Base-by-base conservation (phyloP, 768 basidiomycete species). In the Gyrodon lividus region DNA sequence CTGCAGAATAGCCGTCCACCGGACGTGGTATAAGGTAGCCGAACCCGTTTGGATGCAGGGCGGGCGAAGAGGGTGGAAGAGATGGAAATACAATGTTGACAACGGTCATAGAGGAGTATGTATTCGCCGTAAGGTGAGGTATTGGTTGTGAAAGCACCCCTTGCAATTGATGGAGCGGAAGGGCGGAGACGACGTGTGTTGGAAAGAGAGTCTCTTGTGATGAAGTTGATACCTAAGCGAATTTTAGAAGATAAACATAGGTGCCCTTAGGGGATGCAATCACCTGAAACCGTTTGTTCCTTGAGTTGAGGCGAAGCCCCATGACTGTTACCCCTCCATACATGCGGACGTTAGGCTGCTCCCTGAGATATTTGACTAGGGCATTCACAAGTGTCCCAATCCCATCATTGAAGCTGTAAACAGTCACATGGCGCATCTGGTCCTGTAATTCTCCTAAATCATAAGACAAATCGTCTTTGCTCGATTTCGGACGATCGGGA, bases 21-120 rank as follows among this genome's bases (percentile, higher is more conserved):
- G 88, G 83, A 14, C 94, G 88, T 0, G 95, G 93, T 46, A 97
- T 79, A 62, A 99, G 86, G 72, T 94, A 98, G 8, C 96, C 96
- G 65, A 98, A 99, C 4, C 96, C 96, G 2, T 77, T 76, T 0
- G 93, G 92, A 59, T 92, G 87, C 43, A 95, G 76, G 20, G 65
- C 60, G 20, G 65, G 51, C 50, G 70, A 62, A 31, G 59, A 46
- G 20, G 72, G 66, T 26, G 78, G 64, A 55, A 65, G 48, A 26
- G 66, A 63, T 39, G 83, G 73, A 73, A 96, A 98, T 56, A 98
- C 80, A 62, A 98, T 74, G 72, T 92, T 96, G 58, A 94, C 72
- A 33, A 97, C 91, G n/a, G 81, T 83, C 51, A 98, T 92, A 9
- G 87, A 86, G 20, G 93, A 86, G 34, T 77, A 74, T 0, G 86